Evolutionary conservation across 2,329 filamentous ascomycete species (phyloP).

Genomic region (Cladorrhinum sp.): DNA sequence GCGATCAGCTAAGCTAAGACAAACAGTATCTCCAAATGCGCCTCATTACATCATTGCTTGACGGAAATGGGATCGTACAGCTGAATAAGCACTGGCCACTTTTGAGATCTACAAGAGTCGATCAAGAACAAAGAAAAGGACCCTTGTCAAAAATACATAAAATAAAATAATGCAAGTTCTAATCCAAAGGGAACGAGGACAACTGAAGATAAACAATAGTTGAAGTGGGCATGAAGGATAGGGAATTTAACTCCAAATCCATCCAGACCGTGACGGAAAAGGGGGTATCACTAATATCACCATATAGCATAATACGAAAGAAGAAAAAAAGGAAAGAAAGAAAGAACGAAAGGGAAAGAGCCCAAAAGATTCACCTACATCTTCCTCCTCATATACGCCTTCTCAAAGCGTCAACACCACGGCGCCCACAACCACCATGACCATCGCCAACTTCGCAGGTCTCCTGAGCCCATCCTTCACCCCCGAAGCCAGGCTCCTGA

Average conservation of each 20-base stretch:
- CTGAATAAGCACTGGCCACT: not conserved
- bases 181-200: not conserved
- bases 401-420: not conserved
- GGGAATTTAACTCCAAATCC: not conserved
- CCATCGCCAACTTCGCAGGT: not conserved
- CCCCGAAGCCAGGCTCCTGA: not conserved
- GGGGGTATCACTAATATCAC: not conserved
- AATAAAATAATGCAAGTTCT: not conserved
- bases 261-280: not conserved
- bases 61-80: not conserved
- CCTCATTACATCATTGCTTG: not conserved
- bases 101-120: not conserved
- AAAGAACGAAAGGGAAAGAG: not conserved
- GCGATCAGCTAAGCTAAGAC: not conserved
- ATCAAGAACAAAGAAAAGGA: not conserved
- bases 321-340: not conserved
- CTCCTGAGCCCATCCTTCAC: not conserved
- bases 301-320: not conserved
- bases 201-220: not conserved
- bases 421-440: not conserved
- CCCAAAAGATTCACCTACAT: not conserved
- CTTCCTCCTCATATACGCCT: not conserved
- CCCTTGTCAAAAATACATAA: not conserved
- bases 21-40: not conserved
- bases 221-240: no score